Percentiles rank a stretch among this genome's conserved stretches.
phyloP scores from a whole-genome alignment of 768 basidiomycete species.

The Suillus sp. region DNA sequence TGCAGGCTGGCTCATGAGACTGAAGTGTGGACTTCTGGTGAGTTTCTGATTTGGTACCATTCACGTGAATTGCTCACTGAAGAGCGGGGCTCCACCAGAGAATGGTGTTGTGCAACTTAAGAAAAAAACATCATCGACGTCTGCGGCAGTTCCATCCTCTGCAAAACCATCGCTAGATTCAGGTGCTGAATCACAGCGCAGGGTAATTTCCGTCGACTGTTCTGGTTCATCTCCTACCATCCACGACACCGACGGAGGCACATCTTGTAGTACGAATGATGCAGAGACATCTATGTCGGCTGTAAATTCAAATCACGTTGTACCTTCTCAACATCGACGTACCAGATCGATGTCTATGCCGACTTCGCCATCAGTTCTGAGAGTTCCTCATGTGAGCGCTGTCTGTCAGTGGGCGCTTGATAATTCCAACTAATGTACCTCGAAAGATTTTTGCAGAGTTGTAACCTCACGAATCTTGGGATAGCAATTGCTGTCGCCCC shows the following conservation, averaged over 20 bases:
- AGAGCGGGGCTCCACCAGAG: constrained; percentile 4
- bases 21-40: constrained; percentile 26
- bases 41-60: constrained; percentile 11
- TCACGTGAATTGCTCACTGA: constrained; percentile 4
- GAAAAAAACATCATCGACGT: neutral
- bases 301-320: neutral
- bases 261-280: too few species aligned
- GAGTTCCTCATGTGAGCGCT: constrained; percentile 3
- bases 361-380: constrained; percentile 17
- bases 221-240: neutral
- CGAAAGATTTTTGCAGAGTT: constrained; percentile 17
- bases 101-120: constrained; percentile 22
- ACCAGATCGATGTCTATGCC: constrained; percentile 33
- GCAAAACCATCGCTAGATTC: neutral
- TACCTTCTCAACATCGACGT: constrained; percentile 25
- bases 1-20: constrained; percentile 35
- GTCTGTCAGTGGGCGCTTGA: neutral
- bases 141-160: neutral
- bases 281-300: neutral
- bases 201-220: neutral
- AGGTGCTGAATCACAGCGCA: neutral
- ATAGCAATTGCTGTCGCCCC: neutral
- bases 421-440: neutral
- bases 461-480: neutral
- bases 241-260: neutral